Conservation (phyloP, 495 filamentous ascomycete species). For the Neurospora discreta region DNA sequence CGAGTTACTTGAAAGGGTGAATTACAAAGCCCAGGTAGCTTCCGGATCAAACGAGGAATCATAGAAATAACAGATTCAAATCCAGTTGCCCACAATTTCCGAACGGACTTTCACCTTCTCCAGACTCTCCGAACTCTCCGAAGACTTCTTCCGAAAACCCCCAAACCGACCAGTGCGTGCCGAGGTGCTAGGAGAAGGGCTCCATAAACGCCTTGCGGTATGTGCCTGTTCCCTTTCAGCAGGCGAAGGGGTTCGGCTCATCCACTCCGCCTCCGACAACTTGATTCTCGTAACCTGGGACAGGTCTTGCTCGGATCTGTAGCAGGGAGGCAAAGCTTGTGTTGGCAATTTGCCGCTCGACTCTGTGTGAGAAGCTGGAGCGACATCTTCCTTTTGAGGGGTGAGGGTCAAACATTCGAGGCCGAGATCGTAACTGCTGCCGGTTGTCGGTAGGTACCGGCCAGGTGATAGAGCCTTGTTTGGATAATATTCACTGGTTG, state of each 20-base stretch:
- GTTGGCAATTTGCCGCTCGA: not conserved
- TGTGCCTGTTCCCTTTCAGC: conserved; percentile 1
- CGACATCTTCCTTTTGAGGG: conserved; percentile 3
- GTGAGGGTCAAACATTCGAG: conserved; percentile 17
- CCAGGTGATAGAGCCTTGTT: conserved; percentile 15
- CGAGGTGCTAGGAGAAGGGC: conserved; percentile 4
- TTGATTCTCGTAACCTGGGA: conserved; percentile 7
- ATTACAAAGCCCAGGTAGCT: not conserved
- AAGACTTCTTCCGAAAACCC: conserved; percentile 4
- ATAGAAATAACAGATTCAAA: not conserved
- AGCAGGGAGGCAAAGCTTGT: conserved; percentile 3
- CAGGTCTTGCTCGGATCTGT: conserved; percentile 1
- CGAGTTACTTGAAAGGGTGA: not conserved
- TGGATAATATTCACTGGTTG: conserved; percentile 13
- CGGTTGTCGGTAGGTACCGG: conserved; percentile 24
- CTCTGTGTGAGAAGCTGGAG: not conserved
- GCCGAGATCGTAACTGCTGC: conserved; percentile 23
- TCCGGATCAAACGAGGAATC: not conserved
- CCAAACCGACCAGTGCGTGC: conserved; percentile 1
- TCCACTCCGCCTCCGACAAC: conserved; percentile 30
- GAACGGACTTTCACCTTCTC: not conserved
- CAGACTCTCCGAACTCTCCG: not conserved
- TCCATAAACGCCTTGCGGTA: conserved; percentile 7
- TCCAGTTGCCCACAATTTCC: not conserved
- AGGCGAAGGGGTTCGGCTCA: conserved; percentile 28